These are phyloP conservation scores for Ceratonia siliqua DNA, from an alignment of 306 rosid species.

Conservation along the genomic window DNA sequence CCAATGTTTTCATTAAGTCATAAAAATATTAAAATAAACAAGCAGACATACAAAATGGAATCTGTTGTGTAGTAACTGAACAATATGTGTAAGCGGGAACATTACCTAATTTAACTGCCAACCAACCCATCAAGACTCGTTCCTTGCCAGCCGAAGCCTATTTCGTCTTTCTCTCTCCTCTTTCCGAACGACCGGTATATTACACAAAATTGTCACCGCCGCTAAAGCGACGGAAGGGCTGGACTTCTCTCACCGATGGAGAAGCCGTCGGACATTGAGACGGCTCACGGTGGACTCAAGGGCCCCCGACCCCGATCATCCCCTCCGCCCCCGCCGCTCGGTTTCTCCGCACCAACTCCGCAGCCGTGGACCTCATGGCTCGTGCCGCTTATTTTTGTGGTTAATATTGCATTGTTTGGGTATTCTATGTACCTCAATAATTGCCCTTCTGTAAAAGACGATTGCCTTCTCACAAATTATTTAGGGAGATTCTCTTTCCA, in stretches of 20 bases:
- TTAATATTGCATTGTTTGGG: slow-evolving; percentile 51
- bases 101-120: background rate
- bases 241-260: background rate
- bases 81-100: background rate
- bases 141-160: background rate
- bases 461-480: slow-evolving; percentile 43
- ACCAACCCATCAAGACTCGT: background rate
- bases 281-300: slow-evolving; percentile 28
- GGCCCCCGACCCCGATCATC: background rate
- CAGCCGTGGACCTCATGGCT: slow-evolving; percentile 69
- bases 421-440: slow-evolving; percentile 67
- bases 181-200: too few relatives aligned
- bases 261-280: slow-evolving; percentile 49
- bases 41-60: background rate
- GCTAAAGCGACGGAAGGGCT: slow-evolving; percentile 9
- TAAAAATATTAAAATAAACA: too few relatives aligned
- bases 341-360: slow-evolving; percentile 44
- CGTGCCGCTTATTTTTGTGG: slow-evolving; percentile 62
- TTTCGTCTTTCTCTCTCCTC: background rate
- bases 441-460: slow-evolving; percentile 49
- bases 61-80: background rate
- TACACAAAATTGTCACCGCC: slow-evolving; percentile 3
- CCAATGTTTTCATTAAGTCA: too few relatives aligned
- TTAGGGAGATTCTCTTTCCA: slow-evolving; percentile 80
- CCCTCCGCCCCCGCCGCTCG: slow-evolving; percentile 50